phyloP scores from a whole-genome alignment of 1,139 yeast genomes.

The Scheffersomyces titani region DNA sequence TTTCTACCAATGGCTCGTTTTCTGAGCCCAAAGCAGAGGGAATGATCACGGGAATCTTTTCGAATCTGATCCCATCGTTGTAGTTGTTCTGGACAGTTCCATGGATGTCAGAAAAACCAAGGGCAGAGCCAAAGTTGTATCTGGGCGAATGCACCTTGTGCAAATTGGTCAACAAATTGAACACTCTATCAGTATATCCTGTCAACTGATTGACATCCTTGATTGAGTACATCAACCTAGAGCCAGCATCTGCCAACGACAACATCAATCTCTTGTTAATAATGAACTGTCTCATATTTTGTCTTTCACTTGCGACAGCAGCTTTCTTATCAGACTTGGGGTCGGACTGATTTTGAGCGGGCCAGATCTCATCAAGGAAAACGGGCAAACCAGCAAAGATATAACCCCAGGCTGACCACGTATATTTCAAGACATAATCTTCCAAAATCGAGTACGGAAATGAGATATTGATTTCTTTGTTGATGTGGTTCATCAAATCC shows the following conservation, averaged over 20 bases:
- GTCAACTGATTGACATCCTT: slow-evolving; percentile 91
- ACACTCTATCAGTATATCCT: slow-evolving; percentile 88
- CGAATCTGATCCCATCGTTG: slow-evolving; percentile 73
- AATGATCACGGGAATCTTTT: slow-evolving; percentile 77
- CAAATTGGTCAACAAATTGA: slow-evolving; percentile 68
- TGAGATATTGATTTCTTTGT: slow-evolving; percentile 51
- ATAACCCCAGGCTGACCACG: slow-evolving; percentile 95
- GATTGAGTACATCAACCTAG: slow-evolving; percentile 93
- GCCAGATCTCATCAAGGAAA: slow-evolving; percentile 47
- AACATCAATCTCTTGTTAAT: slow-evolving; percentile 89
- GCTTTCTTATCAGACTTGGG: slow-evolving; percentile 2
- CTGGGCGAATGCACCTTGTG: slow-evolving; percentile 80
- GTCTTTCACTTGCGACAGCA: slow-evolving; percentile 36
- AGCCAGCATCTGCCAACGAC: slow-evolving; percentile 93
- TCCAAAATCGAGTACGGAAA: slow-evolving; percentile 71
- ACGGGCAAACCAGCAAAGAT: slow-evolving; percentile 89
- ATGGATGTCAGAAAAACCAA: slow-evolving; percentile 56
- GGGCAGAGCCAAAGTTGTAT: slow-evolving; percentile 61
- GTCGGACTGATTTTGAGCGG: slow-evolving; percentile 17
- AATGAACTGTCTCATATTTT: slow-evolving; percentile 83
- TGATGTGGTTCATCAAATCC: slow-evolving; percentile 49
- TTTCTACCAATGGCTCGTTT: slow-evolving; percentile 54
- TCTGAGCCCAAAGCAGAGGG: slow-evolving; percentile 65
- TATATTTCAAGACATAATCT: slow-evolving; percentile 83
- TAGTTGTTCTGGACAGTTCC: slow-evolving; percentile 85